phyloP scores from a whole-genome alignment of 148 eudicot genomes.

The Chenopodium suecicum region DNA sequence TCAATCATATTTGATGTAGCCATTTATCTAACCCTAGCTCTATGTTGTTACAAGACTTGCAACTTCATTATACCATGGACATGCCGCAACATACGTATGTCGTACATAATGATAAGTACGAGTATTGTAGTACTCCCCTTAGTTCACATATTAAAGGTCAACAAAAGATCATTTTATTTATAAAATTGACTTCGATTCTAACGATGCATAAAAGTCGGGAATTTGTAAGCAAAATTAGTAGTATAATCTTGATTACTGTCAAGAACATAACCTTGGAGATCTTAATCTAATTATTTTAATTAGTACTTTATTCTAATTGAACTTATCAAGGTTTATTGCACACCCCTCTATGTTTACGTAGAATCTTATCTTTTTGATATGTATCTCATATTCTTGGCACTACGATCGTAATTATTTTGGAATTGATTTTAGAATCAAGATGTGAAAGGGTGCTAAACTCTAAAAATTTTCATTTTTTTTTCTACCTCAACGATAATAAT shows the following conservation, averaged over 20 bases:
- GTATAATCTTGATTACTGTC: background rate
- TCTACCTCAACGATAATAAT: no score
- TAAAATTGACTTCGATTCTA: background rate
- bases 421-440: background rate
- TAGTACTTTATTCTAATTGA: background rate
- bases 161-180: background rate
- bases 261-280: conserved; percentile 3
- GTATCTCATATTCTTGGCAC: background rate
- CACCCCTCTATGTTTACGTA: conserved; percentile 2
- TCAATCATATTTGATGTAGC: no score
- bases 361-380: conserved; percentile 10
- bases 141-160: background rate
- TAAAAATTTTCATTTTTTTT: no score
- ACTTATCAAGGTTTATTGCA: background rate
- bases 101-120: background rate
- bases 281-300: background rate
- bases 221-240: conserved; percentile 5
- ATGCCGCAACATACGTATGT: background rate
- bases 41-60: no score
- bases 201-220: background rate
- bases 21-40: no score
- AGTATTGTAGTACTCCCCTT: no score
- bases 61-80: background rate
- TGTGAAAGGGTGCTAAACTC: no score
- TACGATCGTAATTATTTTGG: background rate